Conservation (phyloP, 495 filamentous ascomycete genomes). For the Penicillium crystallinum region DNA sequence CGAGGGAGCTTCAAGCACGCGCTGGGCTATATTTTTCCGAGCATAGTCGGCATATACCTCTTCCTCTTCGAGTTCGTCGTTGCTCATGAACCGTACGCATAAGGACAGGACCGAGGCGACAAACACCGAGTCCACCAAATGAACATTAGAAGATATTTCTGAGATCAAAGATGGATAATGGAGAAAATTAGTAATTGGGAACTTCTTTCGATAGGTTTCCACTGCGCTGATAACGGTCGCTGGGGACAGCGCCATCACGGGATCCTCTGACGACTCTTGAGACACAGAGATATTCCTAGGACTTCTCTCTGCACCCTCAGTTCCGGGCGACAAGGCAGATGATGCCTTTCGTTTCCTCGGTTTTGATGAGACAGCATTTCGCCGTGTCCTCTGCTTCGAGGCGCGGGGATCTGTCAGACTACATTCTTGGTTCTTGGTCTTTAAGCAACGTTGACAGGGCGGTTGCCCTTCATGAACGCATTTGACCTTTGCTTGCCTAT, state of each 20-base stretch:
- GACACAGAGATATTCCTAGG: not conserved
- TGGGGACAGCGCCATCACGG: constrained; percentile 23
- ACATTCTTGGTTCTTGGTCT: constrained; percentile 22
- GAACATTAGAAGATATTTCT: constrained; percentile 31
- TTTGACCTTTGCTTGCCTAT: constrained; percentile 40
- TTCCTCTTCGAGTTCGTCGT: constrained; percentile 23
- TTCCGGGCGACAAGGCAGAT: not conserved
- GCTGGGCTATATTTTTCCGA: constrained; percentile 30
- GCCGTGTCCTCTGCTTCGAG: constrained; percentile 2
- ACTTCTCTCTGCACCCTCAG: not conserved
- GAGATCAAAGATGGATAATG: constrained; percentile 42
- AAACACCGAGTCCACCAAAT: constrained; percentile 38
- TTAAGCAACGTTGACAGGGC: constrained; percentile 36
- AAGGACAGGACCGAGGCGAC: constrained; percentile 37
- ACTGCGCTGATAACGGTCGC: constrained; percentile 35
- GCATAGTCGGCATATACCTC: constrained; percentile 37
- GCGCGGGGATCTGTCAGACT: constrained; percentile 31
- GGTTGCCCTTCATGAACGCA: constrained; percentile 38
- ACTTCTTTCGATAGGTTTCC: constrained; percentile 40
- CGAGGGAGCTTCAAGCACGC: constrained; percentile 38
- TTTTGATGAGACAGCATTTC: not conserved
- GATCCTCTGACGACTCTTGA: constrained; percentile 10
- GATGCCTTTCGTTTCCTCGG: constrained; percentile 14
- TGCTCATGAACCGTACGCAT: constrained; percentile 36
- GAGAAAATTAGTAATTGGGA: constrained; percentile 40